A percentile compares a stretch with the other conserved stretches of the same genome.
phyloP scores from a whole-genome alignment of 2,329 filamentous ascomycete species.

The Emmonsia crescens region DNA sequence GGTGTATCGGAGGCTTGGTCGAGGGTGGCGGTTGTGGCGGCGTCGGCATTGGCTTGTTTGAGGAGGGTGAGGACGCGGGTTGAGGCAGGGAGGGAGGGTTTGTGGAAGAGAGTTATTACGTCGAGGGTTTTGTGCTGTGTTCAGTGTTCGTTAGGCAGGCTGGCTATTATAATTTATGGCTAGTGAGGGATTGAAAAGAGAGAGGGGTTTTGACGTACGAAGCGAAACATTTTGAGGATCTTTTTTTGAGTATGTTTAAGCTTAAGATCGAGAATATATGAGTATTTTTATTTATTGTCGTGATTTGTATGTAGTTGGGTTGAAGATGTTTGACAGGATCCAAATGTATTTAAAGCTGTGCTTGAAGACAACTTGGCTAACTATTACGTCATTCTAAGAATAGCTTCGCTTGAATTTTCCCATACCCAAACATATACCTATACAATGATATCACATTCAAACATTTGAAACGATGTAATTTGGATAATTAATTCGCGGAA shows the following conservation, averaged over 20 bases:
- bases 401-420: no score
- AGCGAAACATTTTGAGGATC: conserved; percentile 9
- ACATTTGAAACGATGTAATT: no score
- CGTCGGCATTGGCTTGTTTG: conserved; percentile 65
- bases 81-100: conserved; percentile 62
- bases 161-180: no score
- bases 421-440: no score
- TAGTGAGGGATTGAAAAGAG: neutral
- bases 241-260: neutral
- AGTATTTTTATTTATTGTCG: neutral
- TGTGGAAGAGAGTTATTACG: conserved; percentile 94
- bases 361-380: no score
- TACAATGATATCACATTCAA: no score
- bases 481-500: no score
- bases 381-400: no score
- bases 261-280: neutral
- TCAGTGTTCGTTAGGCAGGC: neutral
- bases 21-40: conserved; percentile 55
- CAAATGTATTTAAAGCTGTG: no score
- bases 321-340: neutral
- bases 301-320: neutral
- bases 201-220: neutral
- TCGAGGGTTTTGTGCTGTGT: conserved; percentile 66
- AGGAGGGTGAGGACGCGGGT: conserved; percentile 62
- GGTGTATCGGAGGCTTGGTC: conserved; percentile 59